These are phyloP conservation scores for Ceratocystis papillata DNA, from an alignment of 2,329 filamentous ascomycete genomes.

Conservation along the genomic window DNA sequence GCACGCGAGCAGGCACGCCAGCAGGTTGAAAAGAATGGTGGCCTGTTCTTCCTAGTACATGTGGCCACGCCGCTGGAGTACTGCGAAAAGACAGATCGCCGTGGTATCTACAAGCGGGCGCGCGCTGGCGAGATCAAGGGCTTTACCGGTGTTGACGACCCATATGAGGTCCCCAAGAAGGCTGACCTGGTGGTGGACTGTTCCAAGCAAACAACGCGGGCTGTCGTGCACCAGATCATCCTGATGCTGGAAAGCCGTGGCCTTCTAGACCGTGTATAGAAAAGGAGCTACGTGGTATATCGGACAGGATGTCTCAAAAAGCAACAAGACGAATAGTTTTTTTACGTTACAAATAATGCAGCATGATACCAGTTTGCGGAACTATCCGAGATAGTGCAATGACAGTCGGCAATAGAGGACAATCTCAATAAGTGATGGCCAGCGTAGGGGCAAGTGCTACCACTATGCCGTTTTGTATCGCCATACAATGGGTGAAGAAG, in stretches of 20 bases:
- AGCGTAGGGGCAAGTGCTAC: no score
- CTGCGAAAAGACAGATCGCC: conserved; percentile 89
- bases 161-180: conserved; percentile 76
- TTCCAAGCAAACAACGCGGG: conserved; percentile 78
- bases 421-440: no score
- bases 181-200: conserved; percentile 75
- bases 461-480: no score
- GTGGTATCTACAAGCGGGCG: conserved; percentile 76
- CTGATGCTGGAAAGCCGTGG: conserved; percentile 83
- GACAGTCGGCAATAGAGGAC: neutral
- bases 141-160: conserved; percentile 96
- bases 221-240: conserved; percentile 93
- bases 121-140: conserved; percentile 87
- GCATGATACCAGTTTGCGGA: conserved; percentile 19
- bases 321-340: conserved; percentile 12
- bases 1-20: conserved; percentile 69
- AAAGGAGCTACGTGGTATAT: neutral
- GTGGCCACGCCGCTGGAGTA: conserved; percentile 87
- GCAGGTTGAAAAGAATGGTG: conserved; percentile 71
- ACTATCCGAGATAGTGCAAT: neutral
- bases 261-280: conserved; percentile 60
- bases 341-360: conserved; percentile 20
- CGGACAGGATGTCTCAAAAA: neutral
- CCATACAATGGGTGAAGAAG: no score
- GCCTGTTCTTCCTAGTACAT: conserved; percentile 84